Base-by-base conservation (phyloP, 1,284 basidiomycete species). In the Tilletia setariae region DNA sequence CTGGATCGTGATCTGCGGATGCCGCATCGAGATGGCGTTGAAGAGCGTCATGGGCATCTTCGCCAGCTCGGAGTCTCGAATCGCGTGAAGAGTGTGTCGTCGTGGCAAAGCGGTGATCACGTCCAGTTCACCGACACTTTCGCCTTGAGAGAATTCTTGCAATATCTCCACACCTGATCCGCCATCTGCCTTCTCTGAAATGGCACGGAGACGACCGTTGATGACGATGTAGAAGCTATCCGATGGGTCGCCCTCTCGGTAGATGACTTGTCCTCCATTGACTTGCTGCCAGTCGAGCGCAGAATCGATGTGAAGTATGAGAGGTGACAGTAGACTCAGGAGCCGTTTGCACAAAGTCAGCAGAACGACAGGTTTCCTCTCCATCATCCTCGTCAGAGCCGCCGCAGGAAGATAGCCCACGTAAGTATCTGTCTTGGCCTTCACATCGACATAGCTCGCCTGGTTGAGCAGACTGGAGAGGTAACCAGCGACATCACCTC, bases 201-300 rank as follows among this genome's bases (percentile, higher is more conserved):
- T 83, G 1, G 93, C 91, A 70, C 95, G 89, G 21, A 99, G 84
- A 73, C 95, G 93, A 47, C 95, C 95, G 79, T 98, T 98, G 84
- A 98, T 94, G 74, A 98, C 76, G 67, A 99, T 96, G 83, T 96
- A 98, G 83, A 98, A 97, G 78, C 93, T 94, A 77, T 96, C 92
- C 79, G 90, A 92, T 30, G 85, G 85, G 75, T 98, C 96, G 42
- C 92, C 89, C 53, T 95, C 91, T 30, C 94, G 88, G 89, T 94
- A 98, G 65, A 96, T 86, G 47, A 94, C 89, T 73, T 87, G 93
- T 0, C 96, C 93, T 0, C 94, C 94, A 73, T 90, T 90, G 2
- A 96, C 92, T 83, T 98, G 94, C 87, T 94, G 91, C 95, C 95
- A 98, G 81, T 99, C 95, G 70, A 99, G 86, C 0, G 94, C 94